Percentiles rank a stretch among this genome's conserved stretches.
Conservation (phyloP, 139 green algal genomes). For the Bryopsis sp. region DNA sequence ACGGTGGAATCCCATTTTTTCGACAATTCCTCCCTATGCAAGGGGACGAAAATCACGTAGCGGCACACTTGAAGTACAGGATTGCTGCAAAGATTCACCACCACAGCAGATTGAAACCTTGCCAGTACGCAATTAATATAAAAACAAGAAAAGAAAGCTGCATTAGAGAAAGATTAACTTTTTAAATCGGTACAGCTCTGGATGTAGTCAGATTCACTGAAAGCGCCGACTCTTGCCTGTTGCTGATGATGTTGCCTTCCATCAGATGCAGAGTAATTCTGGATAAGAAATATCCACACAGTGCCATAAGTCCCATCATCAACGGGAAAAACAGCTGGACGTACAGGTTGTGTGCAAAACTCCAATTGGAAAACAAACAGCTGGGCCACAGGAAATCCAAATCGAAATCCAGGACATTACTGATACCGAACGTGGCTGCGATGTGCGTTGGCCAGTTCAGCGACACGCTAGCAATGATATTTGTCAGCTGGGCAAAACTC, state of each 20-base stretch:
- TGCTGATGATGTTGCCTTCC: not conserved
- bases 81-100: too few species aligned
- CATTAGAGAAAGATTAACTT: not conserved
- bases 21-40: not conserved
- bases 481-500: conserved; percentile 4
- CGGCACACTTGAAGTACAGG: too few species aligned
- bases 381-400: conserved; percentile 8
- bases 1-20: conserved; percentile 16
- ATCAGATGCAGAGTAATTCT: not conserved
- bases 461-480: conserved; percentile 11
- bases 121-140: too few species aligned
- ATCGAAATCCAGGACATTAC: conserved; percentile 18
- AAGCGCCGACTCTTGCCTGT: too few species aligned
- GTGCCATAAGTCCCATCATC: conserved; percentile 7
- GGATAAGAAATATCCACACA: not conserved
- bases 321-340: conserved; percentile 10
- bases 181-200: too few species aligned
- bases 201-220: too few species aligned
- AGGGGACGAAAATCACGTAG: too few species aligned
- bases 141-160: not conserved
- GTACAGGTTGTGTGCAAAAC: conserved; percentile 12
- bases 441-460: conserved; percentile 8
- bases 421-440: not conserved
- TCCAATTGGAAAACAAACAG: conserved; percentile 12
- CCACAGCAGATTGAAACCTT: too few species aligned